These are phyloP conservation scores for Agastache rugosa DNA, from an alignment of 257 asterid genomes.

Conservation along the genomic window DNA sequence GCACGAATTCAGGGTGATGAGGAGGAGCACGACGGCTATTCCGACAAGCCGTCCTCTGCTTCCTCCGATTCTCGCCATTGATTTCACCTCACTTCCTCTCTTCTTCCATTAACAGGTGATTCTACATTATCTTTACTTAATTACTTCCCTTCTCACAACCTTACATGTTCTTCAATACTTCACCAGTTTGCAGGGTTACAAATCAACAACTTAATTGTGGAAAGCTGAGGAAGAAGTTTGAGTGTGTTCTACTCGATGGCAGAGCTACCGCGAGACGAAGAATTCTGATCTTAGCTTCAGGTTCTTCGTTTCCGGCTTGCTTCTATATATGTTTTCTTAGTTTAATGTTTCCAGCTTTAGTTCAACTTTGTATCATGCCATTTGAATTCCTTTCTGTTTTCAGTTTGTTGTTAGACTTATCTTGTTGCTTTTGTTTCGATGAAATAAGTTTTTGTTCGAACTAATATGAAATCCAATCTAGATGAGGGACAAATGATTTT, in stretches of 20 bases:
- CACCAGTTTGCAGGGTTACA: not conserved
- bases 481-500: too few species aligned
- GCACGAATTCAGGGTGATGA: constrained; percentile 97
- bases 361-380: constrained; percentile 37
- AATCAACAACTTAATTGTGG: constrained; percentile 31
- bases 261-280: constrained; percentile 44
- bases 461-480: not conserved
- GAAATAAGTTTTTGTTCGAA: not conserved
- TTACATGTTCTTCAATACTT: not conserved
- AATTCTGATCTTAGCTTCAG: constrained; percentile 59
- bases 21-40: constrained; percentile 96
- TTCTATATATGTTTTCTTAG: constrained; percentile 40
- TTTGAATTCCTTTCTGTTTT: constrained; percentile 38
- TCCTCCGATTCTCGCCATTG: constrained; percentile 96
- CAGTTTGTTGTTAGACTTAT: constrained; percentile 35
- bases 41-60: constrained; percentile 97
- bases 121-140: not conserved
- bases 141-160: not conserved
- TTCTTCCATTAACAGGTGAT: constrained; percentile 42
- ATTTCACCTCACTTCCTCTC: constrained; percentile 44
- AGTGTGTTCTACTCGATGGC: constrained; percentile 53
- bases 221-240: constrained; percentile 42
- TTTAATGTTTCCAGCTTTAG: constrained; percentile 34
- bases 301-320: constrained; percentile 55
- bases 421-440: constrained; percentile 34